Evolutionary conservation across 208 protist species (phyloP).

Genomic region (Phytomonas francai): DNA sequence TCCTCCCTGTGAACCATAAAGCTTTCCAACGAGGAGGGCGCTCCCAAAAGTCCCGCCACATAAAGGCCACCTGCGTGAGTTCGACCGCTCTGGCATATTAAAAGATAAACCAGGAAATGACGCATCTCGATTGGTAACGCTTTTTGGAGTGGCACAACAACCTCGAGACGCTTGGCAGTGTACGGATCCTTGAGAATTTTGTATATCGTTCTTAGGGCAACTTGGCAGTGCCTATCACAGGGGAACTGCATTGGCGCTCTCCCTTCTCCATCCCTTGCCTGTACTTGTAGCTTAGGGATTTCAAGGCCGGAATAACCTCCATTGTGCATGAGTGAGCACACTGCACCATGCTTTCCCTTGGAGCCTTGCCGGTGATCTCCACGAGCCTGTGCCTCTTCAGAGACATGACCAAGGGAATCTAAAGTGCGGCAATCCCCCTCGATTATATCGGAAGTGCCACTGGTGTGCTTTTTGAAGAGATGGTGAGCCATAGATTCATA

Average conservation of each 20-base stretch:
- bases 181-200: neutral
- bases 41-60: conserved; percentile 14
- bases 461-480: neutral
- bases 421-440: neutral
- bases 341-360: neutral
- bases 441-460: neutral
- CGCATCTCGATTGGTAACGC: conserved; percentile 18
- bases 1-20: neutral
- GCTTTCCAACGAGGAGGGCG: conserved; percentile 13
- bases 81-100: conserved; percentile 17
- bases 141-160: conserved; percentile 8
- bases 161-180: neutral
- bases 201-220: neutral
- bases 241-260: neutral
- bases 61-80: conserved; percentile 24
- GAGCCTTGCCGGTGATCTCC: neutral
- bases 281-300: neutral
- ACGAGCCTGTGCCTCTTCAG: neutral
- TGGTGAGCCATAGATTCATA: neutral
- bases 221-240: neutral
- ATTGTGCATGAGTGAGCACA: neutral
- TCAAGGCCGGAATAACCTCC: neutral
- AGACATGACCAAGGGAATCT: neutral
- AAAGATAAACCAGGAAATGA: conserved; percentile 20
- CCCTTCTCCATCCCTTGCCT: neutral